phyloP scores from a whole-genome alignment of 164 flowering plant species.

The Akebia trifoliata region DNA sequence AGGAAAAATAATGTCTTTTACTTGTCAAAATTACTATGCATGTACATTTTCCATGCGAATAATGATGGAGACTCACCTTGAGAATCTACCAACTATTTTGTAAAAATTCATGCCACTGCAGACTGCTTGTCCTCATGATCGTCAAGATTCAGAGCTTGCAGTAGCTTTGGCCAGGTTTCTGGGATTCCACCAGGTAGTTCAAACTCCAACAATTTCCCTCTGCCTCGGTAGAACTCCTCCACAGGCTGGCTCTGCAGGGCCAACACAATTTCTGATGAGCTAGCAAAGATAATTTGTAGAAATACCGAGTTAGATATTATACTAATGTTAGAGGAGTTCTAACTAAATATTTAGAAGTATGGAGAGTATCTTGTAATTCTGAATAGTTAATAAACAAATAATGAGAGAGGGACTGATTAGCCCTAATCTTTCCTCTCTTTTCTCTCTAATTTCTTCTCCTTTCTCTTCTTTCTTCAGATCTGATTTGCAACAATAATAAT shows the following conservation, averaged over 20 bases:
- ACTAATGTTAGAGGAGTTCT: no score
- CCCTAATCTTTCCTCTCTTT: no score
- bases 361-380: no score
- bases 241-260: conserved; percentile 75
- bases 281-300: no score
- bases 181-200: conserved; percentile 97
- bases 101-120: conserved; percentile 47
- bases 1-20: conserved; percentile 10
- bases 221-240: conserved; percentile 71
- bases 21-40: conserved; percentile 20
- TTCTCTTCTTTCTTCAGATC: no score
- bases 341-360: no score
- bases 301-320: no score
- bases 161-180: conserved; percentile 89
- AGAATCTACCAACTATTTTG: background rate
- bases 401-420: no score
- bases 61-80: conserved; percentile 36
- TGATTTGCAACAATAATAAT: no score
- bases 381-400: no score
- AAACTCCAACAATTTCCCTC: conserved; percentile 78
- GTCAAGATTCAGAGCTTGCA: conserved; percentile 72
- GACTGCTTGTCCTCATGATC: conserved; percentile 56
- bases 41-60: conserved; percentile 32
- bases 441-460: no score
- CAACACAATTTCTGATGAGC: conserved; percentile 8